Conservation (phyloP, 495 filamentous ascomycete genomes). For the Durotheca rogersii region DNA sequence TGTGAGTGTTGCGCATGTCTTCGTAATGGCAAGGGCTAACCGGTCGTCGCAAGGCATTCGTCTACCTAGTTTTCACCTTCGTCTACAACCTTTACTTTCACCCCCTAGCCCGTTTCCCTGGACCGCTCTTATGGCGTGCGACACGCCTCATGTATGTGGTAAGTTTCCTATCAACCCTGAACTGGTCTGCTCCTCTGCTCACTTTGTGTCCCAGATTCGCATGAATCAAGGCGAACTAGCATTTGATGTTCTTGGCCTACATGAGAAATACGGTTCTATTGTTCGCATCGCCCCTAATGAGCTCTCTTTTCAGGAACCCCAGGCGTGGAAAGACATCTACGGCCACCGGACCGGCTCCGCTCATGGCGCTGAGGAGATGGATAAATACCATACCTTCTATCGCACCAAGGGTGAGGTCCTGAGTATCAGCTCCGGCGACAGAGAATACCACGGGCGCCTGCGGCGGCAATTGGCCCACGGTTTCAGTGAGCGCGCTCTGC, state of each 20-base stretch:
- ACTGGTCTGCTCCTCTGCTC: no score
- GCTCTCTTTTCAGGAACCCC: constrained; percentile 54
- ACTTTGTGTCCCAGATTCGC: no score
- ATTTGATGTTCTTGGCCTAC: no score
- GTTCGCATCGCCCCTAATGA: constrained; percentile 59
- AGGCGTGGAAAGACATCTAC: constrained; percentile 62
- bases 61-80: no score
- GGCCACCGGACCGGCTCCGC: no score
- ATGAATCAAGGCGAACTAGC: no score
- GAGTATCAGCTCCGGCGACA: constrained; percentile 28
- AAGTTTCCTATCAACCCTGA: constrained; percentile 27
- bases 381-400: no score
- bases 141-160: constrained; percentile 3
- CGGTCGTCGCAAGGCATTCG: no score
- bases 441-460: constrained; percentile 43
- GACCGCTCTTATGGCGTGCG: constrained; percentile 49
- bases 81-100: constrained; percentile 51
- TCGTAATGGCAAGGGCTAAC: no score
- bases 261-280: constrained; percentile 53
- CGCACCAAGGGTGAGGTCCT: constrained; percentile 11
- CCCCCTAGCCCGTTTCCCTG: constrained; percentile 51
- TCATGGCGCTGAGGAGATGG: no score
- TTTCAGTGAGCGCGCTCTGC: constrained; percentile 50
- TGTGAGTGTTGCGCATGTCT: no score
- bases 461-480: constrained; percentile 47